Evolutionary conservation across 306 rosid species (phyloP), one percentile per base, ranked within the genome.

Genomic region (Cyclanthera cordifolia): DNA sequence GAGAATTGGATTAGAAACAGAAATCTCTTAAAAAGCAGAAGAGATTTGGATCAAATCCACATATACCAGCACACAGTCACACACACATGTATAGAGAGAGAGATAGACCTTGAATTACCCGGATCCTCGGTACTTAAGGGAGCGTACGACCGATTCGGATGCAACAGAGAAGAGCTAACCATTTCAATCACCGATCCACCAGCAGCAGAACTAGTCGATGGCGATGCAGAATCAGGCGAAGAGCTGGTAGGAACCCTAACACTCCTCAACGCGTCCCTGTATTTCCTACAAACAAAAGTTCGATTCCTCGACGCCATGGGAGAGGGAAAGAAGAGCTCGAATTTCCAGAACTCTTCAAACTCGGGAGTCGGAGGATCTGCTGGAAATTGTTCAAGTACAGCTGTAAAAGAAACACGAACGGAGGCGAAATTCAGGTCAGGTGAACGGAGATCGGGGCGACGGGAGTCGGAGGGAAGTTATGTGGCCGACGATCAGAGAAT

Each of bases 61-160:
- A 58, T 16, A 49, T 16, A 52, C 32, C 47, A 47, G 68, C 48
- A 61, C 5, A 61, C 68, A 61, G 45, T 53, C 32, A 27, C 8
- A 37, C 7, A 46, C 60, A 73, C 34, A 53, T 32, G 30, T 15
- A 50, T 15, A 75, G 34, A 56, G 51, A 25, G 53, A 66, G 74
- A 55, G n/a, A n/a, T 66, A 74, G 68, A 93, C 99, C 99, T 88
- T 34, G 96, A 88, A 88, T 74, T 76, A 52, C 90, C 90, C 25
- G 97, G 97, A 85, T 94, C 99, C 3, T 86, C 96, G 4, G 97
- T 90, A 73, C 97, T 94, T 14, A 94, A 90, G 14, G 95, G 95
- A 75, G 96, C 77, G 30, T 94, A 94, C 43, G 86, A 82, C 3
- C 96, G 94, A 84, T 86, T 88, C 13, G 79, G 84, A 81, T 86